Base-by-base conservation (phyloP, 495 filamentous ascomycete species). In the Echria macrotheca region DNA sequence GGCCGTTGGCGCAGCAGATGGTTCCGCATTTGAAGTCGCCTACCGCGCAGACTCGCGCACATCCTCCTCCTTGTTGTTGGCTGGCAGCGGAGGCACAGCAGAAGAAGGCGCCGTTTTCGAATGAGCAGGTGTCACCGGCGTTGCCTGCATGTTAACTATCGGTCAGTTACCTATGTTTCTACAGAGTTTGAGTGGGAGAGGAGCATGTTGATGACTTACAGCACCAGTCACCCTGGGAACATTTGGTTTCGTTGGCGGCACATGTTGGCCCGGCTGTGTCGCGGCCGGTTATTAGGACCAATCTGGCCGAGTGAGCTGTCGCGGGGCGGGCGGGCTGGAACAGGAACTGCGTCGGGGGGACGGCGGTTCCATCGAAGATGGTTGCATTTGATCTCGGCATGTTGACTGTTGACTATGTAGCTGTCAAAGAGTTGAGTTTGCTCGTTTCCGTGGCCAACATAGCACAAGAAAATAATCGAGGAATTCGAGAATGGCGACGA, bases 21-120 rank as follows among this genome's bases (percentile, higher is more conserved):
- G 46, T 47, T 11, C 54, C 57, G 33, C 57, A 59, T 35, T 59
- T 41, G 44, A 59, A 57, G 31, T 59, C 57, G n/a, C 56, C 56
- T 1, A n/a, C 32, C 2, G 53, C 53, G 44, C 56, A 58, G 17
- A 56, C 56, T 14, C 56, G 23, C 14, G 39, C 23, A 21, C 56
- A 58, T 1, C 56, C 53, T 2, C 32, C 44, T 2, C 42, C 18
- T 31, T 31, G n/a, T n/a, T n/a, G n/a, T n/a, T n/a, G n/a, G 25
- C 31, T 43, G 7, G 48, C 53, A 12, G 35, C 56, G 14, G 40
- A 21, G 14, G 56, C 38, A 31, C 56, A 58, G 19, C 56, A 58
- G 31, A 56, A 48, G 25, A 56, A 58, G 18, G 53, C 53, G 3
- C 56, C 56, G 35, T 38, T 29, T 29, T 44, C 9, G 28, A 49